phyloP scores from a whole-genome alignment of 108 stramenopile genomes.

The Skeletonema marinoi region DNA sequence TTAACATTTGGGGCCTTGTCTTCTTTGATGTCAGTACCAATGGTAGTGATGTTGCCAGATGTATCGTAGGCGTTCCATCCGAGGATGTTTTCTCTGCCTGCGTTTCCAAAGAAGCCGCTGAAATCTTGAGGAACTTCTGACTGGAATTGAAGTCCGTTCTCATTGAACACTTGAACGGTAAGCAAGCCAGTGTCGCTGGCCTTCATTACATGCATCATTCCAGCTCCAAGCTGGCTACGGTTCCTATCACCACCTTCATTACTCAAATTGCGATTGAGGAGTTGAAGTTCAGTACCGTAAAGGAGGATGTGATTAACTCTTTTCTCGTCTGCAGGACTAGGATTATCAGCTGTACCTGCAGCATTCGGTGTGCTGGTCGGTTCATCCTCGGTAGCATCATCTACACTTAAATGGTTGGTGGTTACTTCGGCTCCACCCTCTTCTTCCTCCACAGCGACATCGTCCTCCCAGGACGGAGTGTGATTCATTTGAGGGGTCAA shows the following conservation, averaged over 20 bases:
- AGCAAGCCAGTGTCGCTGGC: neutral
- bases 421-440: no score
- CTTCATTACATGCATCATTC: neutral
- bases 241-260: neutral
- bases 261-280: neutral
- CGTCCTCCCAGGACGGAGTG: neutral
- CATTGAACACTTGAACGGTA: neutral
- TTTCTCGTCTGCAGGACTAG: no score
- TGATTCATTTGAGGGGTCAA: neutral
- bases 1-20: neutral
- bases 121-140: neutral
- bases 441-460: no score
- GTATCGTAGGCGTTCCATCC: neutral
- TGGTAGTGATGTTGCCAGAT: neutral
- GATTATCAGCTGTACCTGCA: no score
- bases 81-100: neutral
- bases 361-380: neutral
- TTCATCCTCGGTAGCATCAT: neutral
- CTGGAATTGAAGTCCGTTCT: neutral
- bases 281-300: neutral
- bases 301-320: no score
- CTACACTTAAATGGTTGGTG: neutral
- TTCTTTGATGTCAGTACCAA: neutral
- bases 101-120: neutral
- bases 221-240: neutral